Evolutionary conservation across 345 rosid species (phyloP).

Genomic region (Corchorus capsularis): DNA sequence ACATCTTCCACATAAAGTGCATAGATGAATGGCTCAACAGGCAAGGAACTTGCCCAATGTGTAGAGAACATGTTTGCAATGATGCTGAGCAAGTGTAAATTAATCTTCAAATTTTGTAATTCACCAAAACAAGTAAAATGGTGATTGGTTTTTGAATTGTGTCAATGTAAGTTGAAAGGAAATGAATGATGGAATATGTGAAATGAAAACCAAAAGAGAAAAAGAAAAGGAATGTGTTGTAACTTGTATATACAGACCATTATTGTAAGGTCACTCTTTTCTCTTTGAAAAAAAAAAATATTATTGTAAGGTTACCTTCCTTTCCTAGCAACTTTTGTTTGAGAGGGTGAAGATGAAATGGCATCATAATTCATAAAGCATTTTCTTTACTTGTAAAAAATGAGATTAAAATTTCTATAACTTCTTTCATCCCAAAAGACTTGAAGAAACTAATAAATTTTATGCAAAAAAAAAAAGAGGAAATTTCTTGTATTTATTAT

Average conservation of each 20-base stretch:
- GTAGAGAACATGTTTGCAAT: constrained; percentile 48
- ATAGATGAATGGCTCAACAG: constrained; percentile 67
- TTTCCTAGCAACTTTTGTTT: background rate
- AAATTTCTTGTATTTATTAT: background rate
- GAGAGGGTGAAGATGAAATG: too few relatives aligned
- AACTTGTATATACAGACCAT: background rate
- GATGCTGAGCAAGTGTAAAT: constrained; percentile 8
- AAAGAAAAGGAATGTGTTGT: background rate
- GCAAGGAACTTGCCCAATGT: constrained; percentile 76
- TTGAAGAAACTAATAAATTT: background rate
- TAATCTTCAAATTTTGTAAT: background rate
- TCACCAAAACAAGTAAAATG: background rate
- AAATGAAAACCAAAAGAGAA: background rate
- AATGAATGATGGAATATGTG: background rate
- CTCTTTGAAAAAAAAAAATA: too few relatives aligned
- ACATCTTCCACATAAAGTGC: constrained; percentile 64
- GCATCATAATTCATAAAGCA: background rate
- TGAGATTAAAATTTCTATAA: background rate
- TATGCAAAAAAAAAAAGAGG: background rate
- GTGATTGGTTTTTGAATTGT: background rate
- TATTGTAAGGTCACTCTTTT: background rate
- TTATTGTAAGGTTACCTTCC: background rate
- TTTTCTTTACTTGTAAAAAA: background rate
- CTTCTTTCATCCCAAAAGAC: background rate
- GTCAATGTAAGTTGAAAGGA: constrained; percentile 1